A percentile compares a stretch with the other conserved stretches of the same genome.
phyloP scores from a whole-genome alignment of 192 early-diverging fungal genomes.

The Entrophospora sp. region DNA sequence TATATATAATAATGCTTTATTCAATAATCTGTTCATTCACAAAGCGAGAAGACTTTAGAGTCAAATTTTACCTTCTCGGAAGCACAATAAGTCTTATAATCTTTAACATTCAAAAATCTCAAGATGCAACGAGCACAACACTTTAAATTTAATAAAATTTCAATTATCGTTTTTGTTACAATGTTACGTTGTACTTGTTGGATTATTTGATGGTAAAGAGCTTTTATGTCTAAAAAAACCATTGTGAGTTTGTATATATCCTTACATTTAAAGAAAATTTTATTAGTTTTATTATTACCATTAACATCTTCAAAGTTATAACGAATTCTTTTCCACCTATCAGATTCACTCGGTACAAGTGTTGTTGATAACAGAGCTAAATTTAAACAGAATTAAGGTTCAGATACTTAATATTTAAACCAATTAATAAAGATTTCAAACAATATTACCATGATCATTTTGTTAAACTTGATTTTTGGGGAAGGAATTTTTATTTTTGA shows the following conservation, averaged over 20 bases:
- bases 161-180: neutral
- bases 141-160: conserved; percentile 21
- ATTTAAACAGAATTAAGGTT: neutral
- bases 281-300: no score
- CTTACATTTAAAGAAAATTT: no score
- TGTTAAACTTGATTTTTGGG: no score
- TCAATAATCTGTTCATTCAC: neutral
- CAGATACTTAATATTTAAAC: neutral
- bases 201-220: neutral
- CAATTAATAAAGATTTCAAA: neutral
- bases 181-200: neutral
- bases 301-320: neutral
- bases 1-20: neutral
- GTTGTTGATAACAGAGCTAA: neutral
- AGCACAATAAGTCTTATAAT: conserved; percentile 25
- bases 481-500: no score
- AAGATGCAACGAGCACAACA: conserved; percentile 34
- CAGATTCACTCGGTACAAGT: neutral
- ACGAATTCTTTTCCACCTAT: conserved; percentile 9
- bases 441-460: neutral
- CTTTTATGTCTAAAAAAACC: neutral
- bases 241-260: no score
- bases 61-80: neutral
- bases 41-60: neutral
- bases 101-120: conserved; percentile 22